Evolutionary conservation across 768 basidiomycete species (phyloP).

Genomic region (button mushroom (Agaricus bisporus)): DNA sequence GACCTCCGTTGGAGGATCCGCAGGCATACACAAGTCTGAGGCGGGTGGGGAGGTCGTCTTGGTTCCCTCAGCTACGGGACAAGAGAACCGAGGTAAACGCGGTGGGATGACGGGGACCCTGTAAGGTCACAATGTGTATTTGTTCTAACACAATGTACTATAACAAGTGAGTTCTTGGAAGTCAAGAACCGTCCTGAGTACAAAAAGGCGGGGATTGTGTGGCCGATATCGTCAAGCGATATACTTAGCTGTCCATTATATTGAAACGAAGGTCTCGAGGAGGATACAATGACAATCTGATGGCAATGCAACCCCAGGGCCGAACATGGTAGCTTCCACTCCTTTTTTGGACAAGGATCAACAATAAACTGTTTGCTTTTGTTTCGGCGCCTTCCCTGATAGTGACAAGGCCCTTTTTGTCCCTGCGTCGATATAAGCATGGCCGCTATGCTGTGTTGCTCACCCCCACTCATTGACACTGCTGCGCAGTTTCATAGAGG

Average conservation of each 20-base stretch:
- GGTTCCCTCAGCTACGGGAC: constrained; percentile 8
- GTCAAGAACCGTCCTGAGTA: no score
- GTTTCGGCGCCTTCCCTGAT: constrained; percentile 7
- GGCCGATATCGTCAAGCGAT: no score
- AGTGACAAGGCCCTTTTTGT: constrained; percentile 10
- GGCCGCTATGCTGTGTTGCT: background rate
- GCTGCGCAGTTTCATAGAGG: constrained; percentile 8
- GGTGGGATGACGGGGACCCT: background rate
- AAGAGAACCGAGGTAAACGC: constrained; percentile 9
- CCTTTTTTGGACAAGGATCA: constrained; percentile 6
- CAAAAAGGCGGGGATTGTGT: no score
- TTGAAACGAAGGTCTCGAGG: no score
- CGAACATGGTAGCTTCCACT: background rate
- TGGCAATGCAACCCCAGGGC: background rate
- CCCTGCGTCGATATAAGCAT: constrained; percentile 17
- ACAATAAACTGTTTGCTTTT: constrained; percentile 10
- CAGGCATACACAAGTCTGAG: background rate
- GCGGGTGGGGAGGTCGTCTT: constrained; percentile 3
- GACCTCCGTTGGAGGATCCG: background rate
- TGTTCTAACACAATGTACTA: background rate
- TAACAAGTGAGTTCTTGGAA: background rate
- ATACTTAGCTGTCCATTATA: no score
- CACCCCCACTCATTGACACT: constrained; percentile 15
- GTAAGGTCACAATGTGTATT: background rate
- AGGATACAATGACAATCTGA: background rate